Percentiles rank a stretch among this genome's conserved stretches.
These are phyloP conservation scores for Herpotrichia juniperi DNA, from an alignment of 2,329 filamentous ascomycete genomes.

Conservation along the genomic window DNA sequence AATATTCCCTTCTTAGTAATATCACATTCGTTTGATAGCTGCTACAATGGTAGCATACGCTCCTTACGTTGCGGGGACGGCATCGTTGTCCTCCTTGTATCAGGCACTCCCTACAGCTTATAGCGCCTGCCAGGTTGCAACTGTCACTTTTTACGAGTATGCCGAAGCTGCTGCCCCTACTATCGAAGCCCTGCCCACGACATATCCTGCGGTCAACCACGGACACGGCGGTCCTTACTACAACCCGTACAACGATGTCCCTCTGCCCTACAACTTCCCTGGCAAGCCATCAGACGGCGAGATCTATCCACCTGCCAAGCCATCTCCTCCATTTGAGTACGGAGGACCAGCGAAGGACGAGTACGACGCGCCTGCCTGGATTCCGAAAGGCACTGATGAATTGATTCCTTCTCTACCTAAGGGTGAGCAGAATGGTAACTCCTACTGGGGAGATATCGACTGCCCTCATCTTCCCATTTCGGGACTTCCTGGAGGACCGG, in stretches of 20 bases:
- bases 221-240: constrained; percentile 38
- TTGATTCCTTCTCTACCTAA: constrained; percentile 27
- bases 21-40: constrained; percentile 16
- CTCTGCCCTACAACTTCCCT: constrained; percentile 32
- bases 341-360: constrained; percentile 23
- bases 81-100: constrained; percentile 26
- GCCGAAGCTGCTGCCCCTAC: not conserved
- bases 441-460: constrained; percentile 34
- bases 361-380: constrained; percentile 35
- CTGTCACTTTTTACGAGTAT: constrained; percentile 7
- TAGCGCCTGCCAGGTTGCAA: constrained; percentile 8
- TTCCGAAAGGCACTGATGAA: constrained; percentile 26
- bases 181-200: constrained; percentile 11
- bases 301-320: constrained; percentile 21
- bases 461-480: constrained; percentile 29
- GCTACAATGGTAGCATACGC: constrained; percentile 32
- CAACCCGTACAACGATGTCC: constrained; percentile 36
- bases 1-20: constrained; percentile 7
- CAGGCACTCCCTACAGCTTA: constrained; percentile 8
- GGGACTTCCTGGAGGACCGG: constrained; percentile 21
- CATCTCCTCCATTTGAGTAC: constrained; percentile 28
- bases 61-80: constrained; percentile 30
- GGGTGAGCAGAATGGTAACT: constrained; percentile 32
- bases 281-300: constrained; percentile 28
- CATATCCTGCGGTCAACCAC: constrained; percentile 23